Evolutionary conservation across 2,329 filamentous ascomycete genomes (phyloP), one percentile per base, ranked within the genome.

Genomic region (Fusarium sp.): DNA sequence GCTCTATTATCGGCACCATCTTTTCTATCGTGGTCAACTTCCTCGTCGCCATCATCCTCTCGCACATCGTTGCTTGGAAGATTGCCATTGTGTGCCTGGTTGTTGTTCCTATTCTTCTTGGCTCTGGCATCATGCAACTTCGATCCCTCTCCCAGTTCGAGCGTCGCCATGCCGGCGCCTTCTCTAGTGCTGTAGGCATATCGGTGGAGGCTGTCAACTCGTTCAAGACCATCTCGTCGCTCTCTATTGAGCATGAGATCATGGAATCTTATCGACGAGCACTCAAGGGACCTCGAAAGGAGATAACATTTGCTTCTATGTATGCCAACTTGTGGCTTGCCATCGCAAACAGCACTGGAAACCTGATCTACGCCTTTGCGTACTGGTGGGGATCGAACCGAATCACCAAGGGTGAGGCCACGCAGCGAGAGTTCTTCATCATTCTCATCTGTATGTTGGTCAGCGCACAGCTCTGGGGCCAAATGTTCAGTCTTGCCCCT

Each of bases 301-400:
- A 85, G 81, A 92, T 83, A 83, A 82, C 85, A 2, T 79, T 83
- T n/a, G 85, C 84, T 27, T 87, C 84, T 20, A 80, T 85, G 77
- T 85, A 85, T 71, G 87, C 88, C 43, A 92, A 90, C 78, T 79
- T 91, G 16, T 91, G 88, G 85, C 86, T 92, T 9, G 89, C 91
- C 3, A 84, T 92, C 39, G 87, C 90, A 18, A 89, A 91, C 78
- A 88, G 87, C 72, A 84, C 88, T 11, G 89, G 91, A 23, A 93
- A 92, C 77, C 86, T 93, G 60, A 89, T 94, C 30, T 94, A 95
- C 77, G 92, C 92, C 0, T 88, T 95, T 64, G 92, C 92, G 1
- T 95, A 94, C 82, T 95, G 93, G 92, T 95, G 93, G 92, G 93
- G 93, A 5, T 88, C 92, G 0, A 92, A 90, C 76, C 90, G 91